These are phyloP conservation scores for Marvania coccoides DNA, from an alignment of 139 green algal genomes.

Conservation along the genomic window DNA sequence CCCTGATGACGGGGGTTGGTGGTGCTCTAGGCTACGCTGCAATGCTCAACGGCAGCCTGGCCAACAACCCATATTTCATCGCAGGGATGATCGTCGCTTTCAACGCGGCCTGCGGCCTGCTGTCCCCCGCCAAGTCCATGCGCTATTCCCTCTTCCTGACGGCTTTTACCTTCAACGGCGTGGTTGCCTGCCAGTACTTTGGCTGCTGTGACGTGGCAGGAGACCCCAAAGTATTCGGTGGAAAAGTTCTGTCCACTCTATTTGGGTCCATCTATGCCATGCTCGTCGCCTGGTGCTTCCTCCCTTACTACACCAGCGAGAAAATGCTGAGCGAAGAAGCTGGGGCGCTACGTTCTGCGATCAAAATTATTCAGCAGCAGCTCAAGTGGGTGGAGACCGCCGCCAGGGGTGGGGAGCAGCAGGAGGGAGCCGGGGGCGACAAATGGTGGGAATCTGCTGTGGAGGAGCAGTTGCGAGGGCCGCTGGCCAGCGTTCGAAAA, in stretches of 20 bases:
- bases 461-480: neutral
- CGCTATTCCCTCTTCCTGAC: slow-evolving; percentile 12
- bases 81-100: neutral
- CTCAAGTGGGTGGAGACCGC: too few species aligned
- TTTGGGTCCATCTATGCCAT: slow-evolving; percentile 10
- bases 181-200: slow-evolving; percentile 17
- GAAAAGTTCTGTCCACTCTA: slow-evolving; percentile 11
- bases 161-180: slow-evolving; percentile 9
- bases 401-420: too few species aligned
- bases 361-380: neutral
- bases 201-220: slow-evolving; percentile 15
- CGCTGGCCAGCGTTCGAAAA: neutral
- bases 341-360: neutral
- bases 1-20: slow-evolving; percentile 5
- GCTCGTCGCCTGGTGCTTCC: slow-evolving; percentile 1
- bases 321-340: slow-evolving; percentile 7
- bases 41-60: slow-evolving; percentile 17
- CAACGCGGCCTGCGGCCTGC: neutral
- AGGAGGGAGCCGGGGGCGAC: too few species aligned
- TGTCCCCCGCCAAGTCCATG: neutral
- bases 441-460: too few species aligned
- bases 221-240: neutral
- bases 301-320: neutral
- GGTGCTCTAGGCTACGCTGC: neutral
- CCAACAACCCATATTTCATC: slow-evolving; percentile 9